phyloP scores from a whole-genome alignment of 2,329 filamentous ascomycete species.

The Lachnellula cervina region DNA sequence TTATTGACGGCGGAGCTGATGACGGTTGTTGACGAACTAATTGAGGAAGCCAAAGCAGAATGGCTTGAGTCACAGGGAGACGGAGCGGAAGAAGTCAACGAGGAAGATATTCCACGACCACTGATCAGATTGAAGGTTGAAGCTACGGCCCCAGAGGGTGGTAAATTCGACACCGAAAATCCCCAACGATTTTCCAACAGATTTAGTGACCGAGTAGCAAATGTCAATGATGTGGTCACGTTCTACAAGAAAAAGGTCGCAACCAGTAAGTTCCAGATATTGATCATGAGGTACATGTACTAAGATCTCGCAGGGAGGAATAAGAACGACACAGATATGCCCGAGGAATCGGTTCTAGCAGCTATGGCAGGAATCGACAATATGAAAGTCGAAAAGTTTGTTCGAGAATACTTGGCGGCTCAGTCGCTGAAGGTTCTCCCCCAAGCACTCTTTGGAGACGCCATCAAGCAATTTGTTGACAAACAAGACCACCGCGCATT shows the following conservation, averaged over 20 bases:
- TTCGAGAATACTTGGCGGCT: conserved; percentile 78
- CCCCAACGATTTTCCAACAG: conserved; percentile 93
- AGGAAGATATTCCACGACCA: conserved; percentile 67
- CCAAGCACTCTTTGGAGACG: conserved; percentile 87
- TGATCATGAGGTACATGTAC: background rate
- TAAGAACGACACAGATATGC: conserved; percentile 48
- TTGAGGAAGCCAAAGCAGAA: conserved; percentile 73
- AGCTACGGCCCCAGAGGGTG: conserved; percentile 77
- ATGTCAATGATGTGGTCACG: conserved; percentile 87
- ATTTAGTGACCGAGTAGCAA: conserved; percentile 86
- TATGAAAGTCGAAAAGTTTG: conserved; percentile 82
- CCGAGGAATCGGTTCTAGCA: conserved; percentile 60
- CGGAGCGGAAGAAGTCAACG: conserved; percentile 49
- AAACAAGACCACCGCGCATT: conserved; percentile 95
- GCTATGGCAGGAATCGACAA: conserved; percentile 60
- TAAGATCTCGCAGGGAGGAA: conserved; percentile 33
- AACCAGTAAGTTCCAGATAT: conserved; percentile 37
- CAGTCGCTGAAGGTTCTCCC: conserved; percentile 91
- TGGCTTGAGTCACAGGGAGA: conserved; percentile 73
- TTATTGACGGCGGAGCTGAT: conserved; percentile 75
- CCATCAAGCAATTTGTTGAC: conserved; percentile 86
- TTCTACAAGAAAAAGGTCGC: conserved; percentile 85
- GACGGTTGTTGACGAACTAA: conserved; percentile 77
- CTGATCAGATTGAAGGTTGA: conserved; percentile 89
- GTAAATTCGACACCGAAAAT: conserved; percentile 86